Evolutionary conservation across 1,139 yeast genomes (phyloP), one percentile per base, ranked within the genome.

Genomic region (Pichia sp.): DNA sequence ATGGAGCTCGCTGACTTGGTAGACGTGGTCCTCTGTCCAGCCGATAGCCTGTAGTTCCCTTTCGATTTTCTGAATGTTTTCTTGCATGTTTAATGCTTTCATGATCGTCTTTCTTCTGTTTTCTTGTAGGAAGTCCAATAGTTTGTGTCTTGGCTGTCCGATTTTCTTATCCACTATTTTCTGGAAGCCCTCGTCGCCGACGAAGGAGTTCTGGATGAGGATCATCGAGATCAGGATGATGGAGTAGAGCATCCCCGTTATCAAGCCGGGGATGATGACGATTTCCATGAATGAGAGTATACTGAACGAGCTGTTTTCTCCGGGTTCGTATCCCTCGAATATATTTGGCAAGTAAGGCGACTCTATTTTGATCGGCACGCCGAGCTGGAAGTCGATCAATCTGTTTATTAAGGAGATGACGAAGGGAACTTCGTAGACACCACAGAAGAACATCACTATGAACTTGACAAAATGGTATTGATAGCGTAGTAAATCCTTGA

Each of bases 181-280:
- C 35, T 70, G 63, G 60, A 82, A 83, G 0, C 87, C 87, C 41
- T 81, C 81, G 60, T 85, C 93, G 46, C 81, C 68, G 1, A 79
- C 77, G n/a, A 85, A 84, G 80, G 85, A 81, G 58, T 83, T 90
- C 59, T 82, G 85, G 28, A 57, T 51, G 7, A 56, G 45, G 1
- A 52, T 39, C 39, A 54, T 40, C 18, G 55, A 42, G n/a, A 56
- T 47, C 10, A 56, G 36, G 1, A 44, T 24, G 9, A 53, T n/a
- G 10, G 49, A 34, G 24, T 47, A 45, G 4, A 48, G 20, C 70
- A 57, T 18, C 4, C 74, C 63, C 49, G 72, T 70, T 17, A 71
- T 56, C 12, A 69, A 50, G 3, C 83, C 83, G 14, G n/a, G 37
- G 9, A 40, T 20, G 18, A 34, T 34, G n/a, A 27, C 31, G 14